These are phyloP conservation scores for Gaillardinia entomophila DNA, from an alignment of 805 yeast genomes.

Conservation along the genomic window DNA sequence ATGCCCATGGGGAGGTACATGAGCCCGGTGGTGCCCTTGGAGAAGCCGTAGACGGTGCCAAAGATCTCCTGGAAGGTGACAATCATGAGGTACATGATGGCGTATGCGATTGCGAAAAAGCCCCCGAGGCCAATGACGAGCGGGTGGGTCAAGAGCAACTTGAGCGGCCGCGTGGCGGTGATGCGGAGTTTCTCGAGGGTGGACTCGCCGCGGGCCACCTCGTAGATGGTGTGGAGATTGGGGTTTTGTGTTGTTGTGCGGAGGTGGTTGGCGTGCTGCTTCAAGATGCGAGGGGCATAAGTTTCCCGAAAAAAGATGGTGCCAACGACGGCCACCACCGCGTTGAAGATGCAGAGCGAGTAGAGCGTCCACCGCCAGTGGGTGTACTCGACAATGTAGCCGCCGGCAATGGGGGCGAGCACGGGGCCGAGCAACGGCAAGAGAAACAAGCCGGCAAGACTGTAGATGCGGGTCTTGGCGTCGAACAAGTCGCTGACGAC, in stretches of 20 bases:
- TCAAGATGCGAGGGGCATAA: conserved; percentile 49
- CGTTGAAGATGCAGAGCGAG: conserved; percentile 55
- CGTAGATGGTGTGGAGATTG: conserved; percentile 55
- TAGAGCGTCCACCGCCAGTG: conserved; percentile 69
- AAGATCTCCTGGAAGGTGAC: conserved; percentile 55
- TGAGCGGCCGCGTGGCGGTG: conserved; percentile 52
- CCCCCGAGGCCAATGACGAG: conserved; percentile 59
- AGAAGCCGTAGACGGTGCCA: conserved; percentile 40
- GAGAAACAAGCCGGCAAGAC: conserved; percentile 31
- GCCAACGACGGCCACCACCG: conserved; percentile 37
- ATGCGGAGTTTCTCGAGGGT: conserved; percentile 31
- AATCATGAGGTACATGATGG: conserved; percentile 59
- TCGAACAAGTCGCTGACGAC: conserved; percentile 57
- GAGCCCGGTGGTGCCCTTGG: conserved; percentile 46
- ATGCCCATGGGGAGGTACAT: conserved; percentile 54
- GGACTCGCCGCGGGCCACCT: conserved; percentile 48
- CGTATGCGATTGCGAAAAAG: conserved; percentile 62
- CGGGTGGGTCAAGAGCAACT: conserved; percentile 50
- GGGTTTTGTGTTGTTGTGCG: conserved; percentile 51
- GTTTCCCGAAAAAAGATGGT: conserved; percentile 53
- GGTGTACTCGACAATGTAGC: conserved; percentile 46
- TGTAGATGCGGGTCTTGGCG: conserved; percentile 46
- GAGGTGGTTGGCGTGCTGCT: conserved; percentile 39
- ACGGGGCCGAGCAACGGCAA: conserved; percentile 66
- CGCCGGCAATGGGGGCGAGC: conserved; percentile 54